Base-by-base conservation (phyloP, 202 grass and related monocot species). In the Schoenoplectus tabernaemontani region DNA sequence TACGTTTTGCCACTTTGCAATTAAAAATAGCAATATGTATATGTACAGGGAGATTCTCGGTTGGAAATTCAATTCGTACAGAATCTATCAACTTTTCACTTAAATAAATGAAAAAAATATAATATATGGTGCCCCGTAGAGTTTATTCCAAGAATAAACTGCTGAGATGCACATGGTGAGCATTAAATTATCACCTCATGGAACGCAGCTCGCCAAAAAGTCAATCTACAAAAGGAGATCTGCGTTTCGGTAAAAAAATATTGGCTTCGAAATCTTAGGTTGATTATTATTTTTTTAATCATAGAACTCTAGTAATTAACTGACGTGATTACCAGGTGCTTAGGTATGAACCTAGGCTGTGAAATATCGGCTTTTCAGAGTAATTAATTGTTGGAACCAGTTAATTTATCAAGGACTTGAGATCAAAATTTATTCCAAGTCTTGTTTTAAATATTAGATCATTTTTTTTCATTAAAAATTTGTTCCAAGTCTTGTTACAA, bases 131-230 rank as follows among this genome's bases (percentile, higher is more conserved):
- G 28, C 28, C 28, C 28, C 28, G 7, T 20, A 32, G 43, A 73
- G 12, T 28, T 12, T 17, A 15, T 47, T 47, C 9, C 22, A 10
- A 71, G 22, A 71, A 71, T 71, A 71, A 47, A 43, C 20, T 30
- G 16, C 67, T 22, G 22, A 48, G 67, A 50, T 71, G 42, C 67
- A 68, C 64, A 68, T 42, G 64, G 64, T 68, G 64, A 68, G n/a
- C 64, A 23, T 42, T 66, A 39, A 10, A 67, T 22, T 67, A 41
- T 39, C 7, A 67, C 36, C 64, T 22, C 37, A 68, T 68, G 37
- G 64, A 43, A 41, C 16, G 13, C 37, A 43, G 36, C 62, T 42
- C 34, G 64, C 64, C 8, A 42, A 68, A 11, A 7, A 38, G 5
- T 1, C 62, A 15, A 64, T 19, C 17, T 20, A 4, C 2, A 62